Conservation (phyloP, 2,329 filamentous ascomycete genomes). For the Phyllachora maydis region DNA sequence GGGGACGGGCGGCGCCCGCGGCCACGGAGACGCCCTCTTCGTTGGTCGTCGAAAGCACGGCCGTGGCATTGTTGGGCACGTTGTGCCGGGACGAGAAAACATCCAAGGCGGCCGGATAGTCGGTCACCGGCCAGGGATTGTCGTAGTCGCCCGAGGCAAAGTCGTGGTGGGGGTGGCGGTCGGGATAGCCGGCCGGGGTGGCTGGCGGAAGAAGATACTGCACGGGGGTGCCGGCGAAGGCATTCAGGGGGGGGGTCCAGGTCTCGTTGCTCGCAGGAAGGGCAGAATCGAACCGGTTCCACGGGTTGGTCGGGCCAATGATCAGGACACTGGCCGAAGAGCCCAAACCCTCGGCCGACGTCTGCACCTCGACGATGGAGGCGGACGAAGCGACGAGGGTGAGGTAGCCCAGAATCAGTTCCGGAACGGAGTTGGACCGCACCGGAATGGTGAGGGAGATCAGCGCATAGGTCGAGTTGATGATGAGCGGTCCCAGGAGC, state of each 20-base stretch:
- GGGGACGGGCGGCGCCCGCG: constrained; percentile 58
- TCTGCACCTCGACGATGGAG: constrained; percentile 39
- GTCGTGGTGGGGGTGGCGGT: constrained; percentile 27
- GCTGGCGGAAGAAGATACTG: constrained; percentile 40
- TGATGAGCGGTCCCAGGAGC: constrained; percentile 53
- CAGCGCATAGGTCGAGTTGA: constrained; percentile 56
- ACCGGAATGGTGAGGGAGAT: constrained; percentile 69
- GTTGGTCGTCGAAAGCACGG: constrained; percentile 47
- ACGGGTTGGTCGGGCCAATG: constrained; percentile 42
- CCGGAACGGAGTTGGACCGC: constrained; percentile 38
- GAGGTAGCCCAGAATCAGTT: constrained; percentile 61
- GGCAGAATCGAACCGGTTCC: constrained; percentile 38
- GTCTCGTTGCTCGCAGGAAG: constrained; percentile 24
- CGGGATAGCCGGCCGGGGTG: constrained; percentile 13
- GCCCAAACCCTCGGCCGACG: constrained; percentile 49
- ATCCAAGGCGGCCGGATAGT: constrained; percentile 41
- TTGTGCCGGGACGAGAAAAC: constrained; percentile 32
- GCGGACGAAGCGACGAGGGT: constrained; percentile 55
- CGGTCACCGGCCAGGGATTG: constrained; percentile 32
- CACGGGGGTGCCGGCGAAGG: constrained; percentile 22
- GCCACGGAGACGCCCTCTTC: constrained; percentile 51
- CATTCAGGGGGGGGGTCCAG: constrained; percentile 14
- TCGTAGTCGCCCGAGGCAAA: constrained; percentile 18
- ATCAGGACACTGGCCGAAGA: constrained; percentile 49
- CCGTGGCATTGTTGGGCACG: constrained; percentile 45